phyloP scores from a whole-genome alignment of 768 basidiomycete genomes.

The Candolleomyces aberdarensis region DNA sequence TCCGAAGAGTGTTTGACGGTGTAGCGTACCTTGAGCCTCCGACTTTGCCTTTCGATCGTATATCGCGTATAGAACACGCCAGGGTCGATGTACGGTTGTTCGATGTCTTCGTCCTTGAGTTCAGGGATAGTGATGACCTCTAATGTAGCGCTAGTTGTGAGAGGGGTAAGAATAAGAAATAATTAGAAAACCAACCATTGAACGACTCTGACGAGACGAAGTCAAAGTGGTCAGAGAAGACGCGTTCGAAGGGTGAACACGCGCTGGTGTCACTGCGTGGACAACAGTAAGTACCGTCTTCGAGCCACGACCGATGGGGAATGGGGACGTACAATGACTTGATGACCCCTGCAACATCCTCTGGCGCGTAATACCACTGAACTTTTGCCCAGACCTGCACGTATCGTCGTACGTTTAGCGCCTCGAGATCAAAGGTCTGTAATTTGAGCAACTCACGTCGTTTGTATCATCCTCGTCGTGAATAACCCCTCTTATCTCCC shows the following conservation, averaged over 20 bases:
- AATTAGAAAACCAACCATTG: slow-evolving; percentile 31
- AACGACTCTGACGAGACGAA: slow-evolving; percentile 43
- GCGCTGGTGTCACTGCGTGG: slow-evolving; percentile 31
- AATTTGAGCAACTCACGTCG: slow-evolving; percentile 20
- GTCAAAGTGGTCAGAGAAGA: slow-evolving; percentile 48
- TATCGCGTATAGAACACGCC: slow-evolving; percentile 49
- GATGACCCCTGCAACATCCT: slow-evolving; percentile 41
- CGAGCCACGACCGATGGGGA: background rate
- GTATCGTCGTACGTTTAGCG: background rate
- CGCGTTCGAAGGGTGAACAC: slow-evolving; percentile 47
- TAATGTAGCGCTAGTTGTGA: slow-evolving; percentile 14
- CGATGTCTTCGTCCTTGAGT: slow-evolving; percentile 36
- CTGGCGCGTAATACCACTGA: slow-evolving; percentile 53
- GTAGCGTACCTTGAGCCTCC: slow-evolving; percentile 32
- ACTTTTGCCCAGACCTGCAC: slow-evolving; percentile 50
- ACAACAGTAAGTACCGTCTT: background rate
- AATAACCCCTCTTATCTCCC: slow-evolving; percentile 37
- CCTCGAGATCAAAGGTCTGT: background rate
- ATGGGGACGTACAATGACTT: slow-evolving; percentile 46
- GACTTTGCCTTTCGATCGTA: slow-evolving; percentile 30
- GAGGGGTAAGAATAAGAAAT: background rate
- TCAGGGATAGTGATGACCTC: slow-evolving; percentile 29
- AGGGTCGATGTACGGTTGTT: slow-evolving; percentile 37
- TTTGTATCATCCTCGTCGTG: slow-evolving; percentile 22
- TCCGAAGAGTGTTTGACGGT: background rate